Base-by-base conservation (phyloP, 2,329 filamentous ascomycete species). In the Diaporthe helianthi region DNA sequence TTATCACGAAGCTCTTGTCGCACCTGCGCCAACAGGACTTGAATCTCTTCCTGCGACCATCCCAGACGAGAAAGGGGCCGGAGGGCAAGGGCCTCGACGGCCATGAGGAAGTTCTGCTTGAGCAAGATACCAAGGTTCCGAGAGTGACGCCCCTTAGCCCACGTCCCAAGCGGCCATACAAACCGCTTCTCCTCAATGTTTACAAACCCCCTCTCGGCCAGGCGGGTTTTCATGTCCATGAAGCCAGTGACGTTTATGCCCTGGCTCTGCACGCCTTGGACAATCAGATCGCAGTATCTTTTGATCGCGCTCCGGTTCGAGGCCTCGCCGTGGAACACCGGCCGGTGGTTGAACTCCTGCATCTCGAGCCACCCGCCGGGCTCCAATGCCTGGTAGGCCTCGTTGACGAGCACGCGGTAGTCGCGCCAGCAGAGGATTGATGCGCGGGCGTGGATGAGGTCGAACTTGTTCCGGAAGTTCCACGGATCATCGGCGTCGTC, bases 141-240 rank as follows among this genome's bases (percentile, higher is more conserved):
- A 53, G 74, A 73, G 69, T 74, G 73, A 36, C 72, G 66, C 5
- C 74, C 76, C 22, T 72, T 74, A 1, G 75, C 64, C 76, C 76
- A 78, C 2, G 73, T 38, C 63, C 67, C 72, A 24, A 73, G 60
- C 5, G 75, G 74, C 72, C 74, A 76, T 64, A 72, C 73, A 44
- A 76, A 75, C 12, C 44, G 69, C 52, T 72, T 72, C 69, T 76
- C 76, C 15, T 74, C 72, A 7, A 77, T 70, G 15, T 75, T 67
- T 51, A 72, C 73, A 51, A 76, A 74, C 0, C 76, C 75, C n/a
- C 31, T 67, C 5, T 33, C 41, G 1, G 41, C 29, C 65, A 67
- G 38, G n/a, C 51, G 24, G 6, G 4, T 31, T 13, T 58, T 55
- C 53, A 67, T 60, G 9, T 58, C 44, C 4, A 44, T 19, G n/a